Evolutionary conservation across 2,329 filamentous ascomycete species (phyloP), one percentile per base, ranked within the genome.

Genomic region (Boeremia exigua): DNA sequence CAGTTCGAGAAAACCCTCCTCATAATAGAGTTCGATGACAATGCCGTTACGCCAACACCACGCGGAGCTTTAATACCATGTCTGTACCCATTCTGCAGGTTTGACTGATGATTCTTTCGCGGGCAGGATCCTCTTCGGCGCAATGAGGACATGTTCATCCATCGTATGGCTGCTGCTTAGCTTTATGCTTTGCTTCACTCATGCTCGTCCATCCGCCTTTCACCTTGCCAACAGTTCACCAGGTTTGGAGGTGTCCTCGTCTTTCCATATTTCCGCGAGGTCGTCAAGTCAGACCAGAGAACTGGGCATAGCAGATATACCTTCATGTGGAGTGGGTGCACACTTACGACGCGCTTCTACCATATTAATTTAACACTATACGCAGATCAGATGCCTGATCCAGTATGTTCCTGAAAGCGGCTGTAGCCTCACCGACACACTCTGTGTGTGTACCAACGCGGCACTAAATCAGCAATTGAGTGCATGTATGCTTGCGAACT

Each of bases 401-500:
- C 45, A 40, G 14, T 43, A 46, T 4, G 23, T 66, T 4, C 62
- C 66, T 1, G 15, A 36, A 7, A 61, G 38, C 29, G 58, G 55
- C 9, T 69, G 65, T 37, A 17, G 45, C n/a, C 25, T 67, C n/a
- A 39, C 28, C 15, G 62, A 69, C 45, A 48, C 36, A n/a, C 27
- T 38, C 3, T 69, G 66, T 33, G 58, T 62, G 29, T 69, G 66
- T 40, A 23, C 47, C 9, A 56, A 57, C 17, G 27, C 40, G 3
- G 29, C 54, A 4, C 45, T 69, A 14, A 38, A 47, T 19, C 37
- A 51, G 14, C 38, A 23, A 1, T 10, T 58, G 8, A 37, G 56
- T 19, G 54, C 47, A 30, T 69, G 66, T 10, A 56, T 68, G 59
- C 54, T 67, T 11, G 46, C 48, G 15, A 69, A 68, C 27, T 69